Evolutionary conservation across 108 stramenopile genomes (phyloP).

Genomic region (Nitzschia putrida): DNA sequence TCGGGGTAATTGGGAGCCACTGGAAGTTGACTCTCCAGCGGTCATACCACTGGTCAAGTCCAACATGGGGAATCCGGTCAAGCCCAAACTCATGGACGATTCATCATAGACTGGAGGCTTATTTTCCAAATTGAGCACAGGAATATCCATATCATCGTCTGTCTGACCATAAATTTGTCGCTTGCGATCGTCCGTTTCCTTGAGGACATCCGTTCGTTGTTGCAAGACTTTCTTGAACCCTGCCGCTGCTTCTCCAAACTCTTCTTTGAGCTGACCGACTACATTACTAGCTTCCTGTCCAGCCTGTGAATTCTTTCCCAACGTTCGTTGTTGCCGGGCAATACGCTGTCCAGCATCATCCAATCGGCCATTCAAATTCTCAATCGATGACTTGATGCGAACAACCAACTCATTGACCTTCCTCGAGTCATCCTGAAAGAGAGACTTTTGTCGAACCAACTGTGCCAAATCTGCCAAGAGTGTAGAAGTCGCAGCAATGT

Average conservation of each 20-base stretch:
- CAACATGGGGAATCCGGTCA: constrained; percentile 57
- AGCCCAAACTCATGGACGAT: constrained; percentile 16
- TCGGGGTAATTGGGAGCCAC: constrained; percentile 54
- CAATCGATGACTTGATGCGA: constrained; percentile 75
- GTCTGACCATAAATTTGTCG: constrained; percentile 65
- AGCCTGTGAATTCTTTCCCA: constrained; percentile 77
- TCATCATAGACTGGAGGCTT: constrained; percentile 68
- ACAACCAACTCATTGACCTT: constrained; percentile 74
- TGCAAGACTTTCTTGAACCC: constrained; percentile 83
- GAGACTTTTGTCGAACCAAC: constrained; percentile 65
- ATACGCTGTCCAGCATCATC: constrained; percentile 66
- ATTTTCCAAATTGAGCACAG: constrained; percentile 65
- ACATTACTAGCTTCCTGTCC: constrained; percentile 83
- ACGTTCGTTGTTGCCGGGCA: constrained; percentile 60
- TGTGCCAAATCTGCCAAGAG: constrained; percentile 70
- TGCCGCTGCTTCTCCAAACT: constrained; percentile 76
- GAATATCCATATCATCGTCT: constrained; percentile 43
- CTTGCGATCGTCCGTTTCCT: constrained; percentile 72
- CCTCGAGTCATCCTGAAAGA: constrained; percentile 68
- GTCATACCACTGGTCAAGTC: constrained; percentile 87
- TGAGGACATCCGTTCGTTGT: constrained; percentile 75
- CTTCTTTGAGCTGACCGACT: constrained; percentile 73
- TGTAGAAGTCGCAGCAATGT: constrained; percentile 72
- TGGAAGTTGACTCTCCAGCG: constrained; percentile 48
- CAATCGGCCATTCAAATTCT: constrained; percentile 70